phyloP scores from a whole-genome alignment of 23 red algal genomes.

The Gracilaria gracilis region DNA sequence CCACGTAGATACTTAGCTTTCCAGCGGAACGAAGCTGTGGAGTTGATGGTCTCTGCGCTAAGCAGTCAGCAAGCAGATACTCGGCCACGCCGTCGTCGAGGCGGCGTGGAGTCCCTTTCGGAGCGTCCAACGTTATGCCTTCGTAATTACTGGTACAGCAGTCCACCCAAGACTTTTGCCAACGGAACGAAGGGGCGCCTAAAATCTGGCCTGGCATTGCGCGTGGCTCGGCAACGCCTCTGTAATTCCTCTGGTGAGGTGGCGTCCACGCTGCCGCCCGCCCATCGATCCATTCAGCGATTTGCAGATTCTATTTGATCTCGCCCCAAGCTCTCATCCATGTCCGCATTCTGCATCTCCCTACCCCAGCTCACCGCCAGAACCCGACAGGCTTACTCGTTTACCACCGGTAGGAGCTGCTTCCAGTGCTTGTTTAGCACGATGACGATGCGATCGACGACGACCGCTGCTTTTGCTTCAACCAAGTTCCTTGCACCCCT shows the following conservation, averaged over 20 bases:
- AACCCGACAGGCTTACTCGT: neutral
- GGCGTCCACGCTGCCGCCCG: neutral
- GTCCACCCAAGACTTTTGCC: no score
- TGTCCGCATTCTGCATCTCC: neutral
- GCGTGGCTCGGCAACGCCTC: neutral
- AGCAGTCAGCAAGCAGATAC: neutral
- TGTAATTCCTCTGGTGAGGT: neutral
- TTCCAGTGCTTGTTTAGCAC: neutral
- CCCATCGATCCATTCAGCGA: neutral
- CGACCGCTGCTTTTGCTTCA: neutral
- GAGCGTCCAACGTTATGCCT: no score
- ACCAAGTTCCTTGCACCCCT: neutral
- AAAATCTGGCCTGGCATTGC: neutral
- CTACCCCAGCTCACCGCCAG: neutral
- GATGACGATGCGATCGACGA: slow-evolving; percentile 3
- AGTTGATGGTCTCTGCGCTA: neutral
- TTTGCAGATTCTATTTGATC: slow-evolving; percentile 2
- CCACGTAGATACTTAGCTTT: neutral
- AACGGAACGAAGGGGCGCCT: no score
- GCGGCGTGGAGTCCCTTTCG: neutral
- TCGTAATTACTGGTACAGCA: no score
- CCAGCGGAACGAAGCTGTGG: no score
- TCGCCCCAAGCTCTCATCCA: neutral
- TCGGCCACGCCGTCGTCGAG: neutral
- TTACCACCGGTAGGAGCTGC: neutral